Base-by-base conservation (phyloP, 192 early-diverging fungal genomes). In the Hyaloraphidium curvatum region DNA sequence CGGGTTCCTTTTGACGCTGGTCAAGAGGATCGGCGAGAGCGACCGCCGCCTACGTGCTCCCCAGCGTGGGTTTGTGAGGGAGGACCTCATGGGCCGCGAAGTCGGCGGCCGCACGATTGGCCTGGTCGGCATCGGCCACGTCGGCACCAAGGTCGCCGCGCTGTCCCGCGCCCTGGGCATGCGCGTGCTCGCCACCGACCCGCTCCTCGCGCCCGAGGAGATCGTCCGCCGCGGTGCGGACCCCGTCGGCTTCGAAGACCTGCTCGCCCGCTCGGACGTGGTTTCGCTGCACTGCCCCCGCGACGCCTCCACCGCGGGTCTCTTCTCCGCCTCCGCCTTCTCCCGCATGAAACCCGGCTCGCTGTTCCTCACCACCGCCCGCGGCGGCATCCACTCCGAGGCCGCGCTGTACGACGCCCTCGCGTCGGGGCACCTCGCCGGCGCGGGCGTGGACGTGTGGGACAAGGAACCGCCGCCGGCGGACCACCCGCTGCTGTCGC, bases 381-480 rank as follows among this genome's bases (percentile, higher is more conserved):
- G 68, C n/a, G 68, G 68, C 0, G 62, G 62, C 5, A 57, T 70
- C 0, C 56, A 66, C 4, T 40, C 65, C 39, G 65, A 67, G 29
- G 56, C 59, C 13, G 66, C 65, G 1, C 31, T 70, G 4, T 56
- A 59, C 11, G 28, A 62, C 9, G 68, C 66, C 11, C 31, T 70
- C 1, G 55, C 60, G 17, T 55, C 57, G 2, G 66, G 68, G 9
- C 56, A 63, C 19, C 28, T 70, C 11, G 62, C 55, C 0, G 67
- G 65, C 13, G 68, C 68, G 0, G 68, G 65, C 1, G 29, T 70
- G 19, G 68, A 70, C 57, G 68, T 70, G 25, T 67, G 62, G 62
- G 68, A 70, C 28, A 29, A 64, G 4, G 68, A 70, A 31, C 68
- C 68, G 14, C 57, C 63, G 41, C 35, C 61, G 11, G 57, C 60